Base-by-base conservation (phyloP, 805 yeast species). In the Hanseniaspora occidentalis region DNA sequence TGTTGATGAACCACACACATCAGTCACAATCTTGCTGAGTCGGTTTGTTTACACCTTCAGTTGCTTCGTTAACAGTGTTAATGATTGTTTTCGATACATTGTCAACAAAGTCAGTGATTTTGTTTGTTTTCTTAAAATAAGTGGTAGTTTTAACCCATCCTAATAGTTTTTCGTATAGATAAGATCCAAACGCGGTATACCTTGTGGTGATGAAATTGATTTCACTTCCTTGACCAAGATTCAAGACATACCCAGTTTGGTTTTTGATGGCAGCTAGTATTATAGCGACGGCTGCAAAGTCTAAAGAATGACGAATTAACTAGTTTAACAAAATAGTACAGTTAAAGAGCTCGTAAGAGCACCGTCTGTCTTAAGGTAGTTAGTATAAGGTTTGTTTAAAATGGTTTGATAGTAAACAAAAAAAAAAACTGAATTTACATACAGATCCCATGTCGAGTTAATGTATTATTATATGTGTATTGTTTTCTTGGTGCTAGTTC, bases 251-350 rank as follows among this genome's bases (percentile, higher is more conserved):
- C 0, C 96, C 96, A 0, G 95, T 82, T 46, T 83, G 77, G 46
- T 85, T 71, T 56, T 84, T 80, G 40, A 88, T 70, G 3, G 95
- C 95, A 0, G 96, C 95, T 35, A 89, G 64, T 11, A 88, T 66
- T 56, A 92, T 75, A 2, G 95, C 83, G 7, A 84, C 64, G 43
- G 88, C 65, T 3, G 88, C 74, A 46, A 86, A 69, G 54, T 88
- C 96, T 42, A 85, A 52, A 0, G 89, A 73, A 50, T 75, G 73
- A 60, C 85, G 96, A 9, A 81, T 36, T 57, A 42, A 14, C 27
- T 43, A 41, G 34, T 36, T 43, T 16, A 43, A 6, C 43, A 40
- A n/a, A 27, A 4, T 22, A 23, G 17, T 4, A 16, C n/a, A n/a
- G n/a, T n/a, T n/a, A n/a, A n/a, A n/a, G n/a, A n/a, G n/a, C n/a